Conservation (phyloP, 192 early-diverging fungal genomes). For the Linnemannia exigua region DNA sequence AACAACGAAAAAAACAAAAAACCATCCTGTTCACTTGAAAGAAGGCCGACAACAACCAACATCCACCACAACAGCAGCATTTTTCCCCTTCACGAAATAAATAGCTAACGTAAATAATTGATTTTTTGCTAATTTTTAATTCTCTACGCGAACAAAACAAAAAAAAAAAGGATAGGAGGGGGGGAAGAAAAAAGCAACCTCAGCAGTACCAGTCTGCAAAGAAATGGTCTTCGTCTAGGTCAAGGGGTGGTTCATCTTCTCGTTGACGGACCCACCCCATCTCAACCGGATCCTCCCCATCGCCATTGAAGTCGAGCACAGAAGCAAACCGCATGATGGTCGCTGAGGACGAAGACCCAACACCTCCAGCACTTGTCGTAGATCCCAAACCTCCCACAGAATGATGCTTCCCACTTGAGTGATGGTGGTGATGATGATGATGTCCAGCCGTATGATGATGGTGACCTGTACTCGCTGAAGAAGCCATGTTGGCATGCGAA, state of each 20-base stretch:
- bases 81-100: too few relatives aligned
- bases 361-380: background rate
- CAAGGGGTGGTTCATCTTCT: constrained; percentile 42
- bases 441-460: background rate
- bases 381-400: background rate
- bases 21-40: too few relatives aligned
- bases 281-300: constrained; percentile 50
- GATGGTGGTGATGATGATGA: background rate
- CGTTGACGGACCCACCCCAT: constrained; percentile 57
- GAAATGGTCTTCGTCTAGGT: constrained; percentile 53
- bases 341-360: background rate
- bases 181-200: background rate
- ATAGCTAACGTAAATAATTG: too few relatives aligned
- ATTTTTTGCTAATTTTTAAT: background rate
- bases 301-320: constrained; percentile 36
- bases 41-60: too few relatives aligned
- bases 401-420: background rate
- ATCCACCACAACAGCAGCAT: too few relatives aligned
- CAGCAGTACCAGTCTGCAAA: constrained; percentile 52
- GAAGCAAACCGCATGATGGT: constrained; percentile 21
- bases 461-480: background rate
- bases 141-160: background rate
- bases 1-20: background rate
- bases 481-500: background rate
- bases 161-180: background rate